Conservation (phyloP, 768 basidiomycete species). For the Calvatia gigantea region DNA sequence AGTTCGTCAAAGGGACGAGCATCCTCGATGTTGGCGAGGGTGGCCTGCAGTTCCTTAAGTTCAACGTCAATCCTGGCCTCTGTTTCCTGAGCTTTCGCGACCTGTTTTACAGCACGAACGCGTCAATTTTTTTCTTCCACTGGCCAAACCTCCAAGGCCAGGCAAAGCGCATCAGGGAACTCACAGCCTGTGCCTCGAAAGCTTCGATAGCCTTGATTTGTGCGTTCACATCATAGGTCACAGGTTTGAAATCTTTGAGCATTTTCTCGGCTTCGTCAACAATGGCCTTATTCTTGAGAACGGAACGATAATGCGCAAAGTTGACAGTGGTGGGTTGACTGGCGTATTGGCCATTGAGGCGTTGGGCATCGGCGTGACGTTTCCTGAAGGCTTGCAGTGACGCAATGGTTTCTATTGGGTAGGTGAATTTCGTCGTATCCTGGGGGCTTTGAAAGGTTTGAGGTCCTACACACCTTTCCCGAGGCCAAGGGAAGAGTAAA, state of each 20-base stretch:
- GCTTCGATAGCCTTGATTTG: constrained; percentile 95
- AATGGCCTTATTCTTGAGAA: constrained; percentile 89
- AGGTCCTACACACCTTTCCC: constrained; percentile 69
- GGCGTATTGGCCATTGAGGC: constrained; percentile 58
- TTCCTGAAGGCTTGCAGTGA: constrained; percentile 95
- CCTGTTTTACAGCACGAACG: constrained; percentile 38
- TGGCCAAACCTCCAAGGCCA: not conserved
- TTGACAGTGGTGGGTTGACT: constrained; percentile 82
- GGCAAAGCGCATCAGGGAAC: constrained; percentile 14
- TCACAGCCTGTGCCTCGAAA: constrained; percentile 93
- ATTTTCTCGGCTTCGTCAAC: constrained; percentile 92
- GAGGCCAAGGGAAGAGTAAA: constrained; percentile 78
- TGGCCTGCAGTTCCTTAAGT: constrained; percentile 86
- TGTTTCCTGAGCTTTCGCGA: constrained; percentile 86
- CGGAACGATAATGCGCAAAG: constrained; percentile 84
- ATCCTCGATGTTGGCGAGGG: constrained; percentile 95
- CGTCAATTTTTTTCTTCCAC: not conserved
- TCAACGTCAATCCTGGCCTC: constrained; percentile 87
- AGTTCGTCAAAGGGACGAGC: constrained; percentile 97
- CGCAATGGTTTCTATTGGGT: constrained; percentile 68
- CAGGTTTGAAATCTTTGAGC: constrained; percentile 86
- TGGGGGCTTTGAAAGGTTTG: not conserved
- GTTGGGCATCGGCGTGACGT: constrained; percentile 86
- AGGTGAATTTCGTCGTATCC: constrained; percentile 24
- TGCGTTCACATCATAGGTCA: constrained; percentile 85